Evolutionary conservation across 23 red algal genomes (phyloP).

Genomic region (Gracilaria gracilis): DNA sequence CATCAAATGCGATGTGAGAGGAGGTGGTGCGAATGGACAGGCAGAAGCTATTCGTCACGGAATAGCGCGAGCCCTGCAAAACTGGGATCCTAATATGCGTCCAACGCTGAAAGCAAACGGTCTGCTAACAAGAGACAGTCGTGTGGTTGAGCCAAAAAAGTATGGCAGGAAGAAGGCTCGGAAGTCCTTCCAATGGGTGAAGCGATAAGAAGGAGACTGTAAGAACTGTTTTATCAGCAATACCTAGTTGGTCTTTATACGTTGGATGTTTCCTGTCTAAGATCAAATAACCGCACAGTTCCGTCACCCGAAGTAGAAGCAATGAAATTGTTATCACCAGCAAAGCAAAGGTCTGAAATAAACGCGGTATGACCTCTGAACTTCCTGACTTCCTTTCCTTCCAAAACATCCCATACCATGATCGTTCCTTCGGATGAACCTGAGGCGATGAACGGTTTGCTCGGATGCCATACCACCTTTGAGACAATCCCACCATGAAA

Average conservation of each 20-base stretch:
- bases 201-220: slow-evolving; percentile 32
- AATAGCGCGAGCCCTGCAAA: slow-evolving; percentile 83
- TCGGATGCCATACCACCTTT: slow-evolving; percentile 73
- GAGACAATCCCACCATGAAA: slow-evolving; percentile 66
- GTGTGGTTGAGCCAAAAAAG: slow-evolving; percentile 93
- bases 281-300: slow-evolving; percentile 72
- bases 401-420: slow-evolving; percentile 64
- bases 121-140: slow-evolving; percentile 82
- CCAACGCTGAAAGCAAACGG: slow-evolving; percentile 73
- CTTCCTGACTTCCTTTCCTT: slow-evolving; percentile 39
- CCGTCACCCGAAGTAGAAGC: slow-evolving; percentile 72
- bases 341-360: slow-evolving; percentile 73
- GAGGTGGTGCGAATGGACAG: slow-evolving; percentile 88
- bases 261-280: slow-evolving; percentile 25
- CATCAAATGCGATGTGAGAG: slow-evolving; percentile 59
- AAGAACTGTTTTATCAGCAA: neutral
- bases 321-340: slow-evolving; percentile 51
- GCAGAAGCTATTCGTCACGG: slow-evolving; percentile 89
- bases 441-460: slow-evolving; percentile 48
- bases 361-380: slow-evolving; percentile 66
- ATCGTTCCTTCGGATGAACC: slow-evolving; percentile 68
- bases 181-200: slow-evolving; percentile 76
- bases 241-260: neutral
- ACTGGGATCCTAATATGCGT: slow-evolving; percentile 65
- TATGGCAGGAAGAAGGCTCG: slow-evolving; percentile 84